A percentile compares a stretch with the other conserved stretches of the same genome.
phyloP scores from a whole-genome alignment of 1,284 basidiomycete species.

The Golubevia pallescens region DNA sequence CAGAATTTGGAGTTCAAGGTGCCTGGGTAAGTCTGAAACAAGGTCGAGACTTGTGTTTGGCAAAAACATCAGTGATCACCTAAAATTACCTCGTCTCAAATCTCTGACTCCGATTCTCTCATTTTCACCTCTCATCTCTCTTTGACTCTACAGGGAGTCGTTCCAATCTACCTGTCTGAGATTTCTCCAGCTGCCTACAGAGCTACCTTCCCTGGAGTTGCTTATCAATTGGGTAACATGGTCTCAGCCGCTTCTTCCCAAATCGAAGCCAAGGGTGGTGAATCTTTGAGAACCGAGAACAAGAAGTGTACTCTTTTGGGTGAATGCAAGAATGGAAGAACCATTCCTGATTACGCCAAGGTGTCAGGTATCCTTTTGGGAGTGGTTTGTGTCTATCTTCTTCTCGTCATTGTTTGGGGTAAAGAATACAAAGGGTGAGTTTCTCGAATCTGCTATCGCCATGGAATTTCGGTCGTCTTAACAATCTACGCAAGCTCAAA shows the following conservation, averaged over 20 bases:
- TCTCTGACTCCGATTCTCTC: too few relatives aligned
- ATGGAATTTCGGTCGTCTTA: too few relatives aligned
- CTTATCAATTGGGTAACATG: constrained; percentile 82
- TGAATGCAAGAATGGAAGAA: constrained; percentile 8
- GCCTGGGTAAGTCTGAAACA: constrained; percentile 16
- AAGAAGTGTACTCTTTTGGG: too few relatives aligned
- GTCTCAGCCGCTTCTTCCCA: constrained; percentile 84
- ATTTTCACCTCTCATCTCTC: too few relatives aligned
- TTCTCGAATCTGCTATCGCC: too few relatives aligned
- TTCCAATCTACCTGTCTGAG: constrained; percentile 86
- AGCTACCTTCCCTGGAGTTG: constrained; percentile 87
- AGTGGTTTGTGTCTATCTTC: constrained; percentile 65
- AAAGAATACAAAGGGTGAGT: constrained; percentile 26
- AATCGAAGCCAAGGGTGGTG: constrained; percentile 80
- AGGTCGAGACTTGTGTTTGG: too few relatives aligned
- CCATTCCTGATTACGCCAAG: constrained; percentile 46
- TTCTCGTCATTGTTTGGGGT: constrained; percentile 47
- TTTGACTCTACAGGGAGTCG: constrained; percentile 65
- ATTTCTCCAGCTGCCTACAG: constrained; percentile 90
- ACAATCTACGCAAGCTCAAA: too few relatives aligned
- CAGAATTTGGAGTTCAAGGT: constrained; percentile 11
- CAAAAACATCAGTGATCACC: too few relatives aligned
- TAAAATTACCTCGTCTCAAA: too few relatives aligned
- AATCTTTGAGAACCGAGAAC: constrained; percentile 29
- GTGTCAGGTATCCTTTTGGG: constrained; percentile 87